phyloP scores from a whole-genome alignment of 495 filamentous ascomycete genomes.

The Penicillium tannophilum region DNA sequence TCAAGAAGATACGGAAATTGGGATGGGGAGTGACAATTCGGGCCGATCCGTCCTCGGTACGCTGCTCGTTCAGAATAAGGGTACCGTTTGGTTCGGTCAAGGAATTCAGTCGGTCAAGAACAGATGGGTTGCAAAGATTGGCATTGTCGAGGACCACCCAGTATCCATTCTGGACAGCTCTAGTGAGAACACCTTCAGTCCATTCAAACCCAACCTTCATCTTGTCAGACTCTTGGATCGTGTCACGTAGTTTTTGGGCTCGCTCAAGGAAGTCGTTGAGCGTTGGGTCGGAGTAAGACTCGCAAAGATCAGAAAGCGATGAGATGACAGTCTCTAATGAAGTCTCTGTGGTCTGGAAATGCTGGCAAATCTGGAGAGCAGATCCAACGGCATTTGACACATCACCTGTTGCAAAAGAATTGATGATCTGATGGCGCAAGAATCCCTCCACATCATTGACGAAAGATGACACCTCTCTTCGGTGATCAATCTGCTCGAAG shows the following conservation, averaged over 20 bases:
- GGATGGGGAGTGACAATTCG: conserved; percentile 79
- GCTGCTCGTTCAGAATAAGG: conserved; percentile 90
- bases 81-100: conserved; percentile 87
- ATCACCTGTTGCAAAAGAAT: conserved; percentile 46
- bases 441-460: conserved; percentile 55
- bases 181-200: conserved; percentile 89
- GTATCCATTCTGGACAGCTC: conserved; percentile 79
- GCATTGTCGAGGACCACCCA: conserved; percentile 98
- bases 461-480: conserved; percentile 62
- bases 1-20: conserved; percentile 90
- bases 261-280: conserved; percentile 38
- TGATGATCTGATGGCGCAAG: conserved; percentile 56
- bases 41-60: conserved; percentile 76
- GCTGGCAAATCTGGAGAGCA: conserved; percentile 38
- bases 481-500: conserved; percentile 89
- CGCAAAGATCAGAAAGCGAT: conserved; percentile 34
- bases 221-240: conserved; percentile 51
- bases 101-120: conserved; percentile 93
- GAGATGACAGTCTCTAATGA: conserved; percentile 40
- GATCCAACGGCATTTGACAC: conserved; percentile 32
- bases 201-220: conserved; percentile 85
- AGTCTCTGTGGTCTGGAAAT: conserved; percentile 32
- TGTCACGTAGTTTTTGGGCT: conserved; percentile 43
- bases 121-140: conserved; percentile 92
- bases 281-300: conserved; percentile 28